Base-by-base conservation (phyloP, 2,329 filamentous ascomycete genomes). In the Colletotrichum cereale region DNA sequence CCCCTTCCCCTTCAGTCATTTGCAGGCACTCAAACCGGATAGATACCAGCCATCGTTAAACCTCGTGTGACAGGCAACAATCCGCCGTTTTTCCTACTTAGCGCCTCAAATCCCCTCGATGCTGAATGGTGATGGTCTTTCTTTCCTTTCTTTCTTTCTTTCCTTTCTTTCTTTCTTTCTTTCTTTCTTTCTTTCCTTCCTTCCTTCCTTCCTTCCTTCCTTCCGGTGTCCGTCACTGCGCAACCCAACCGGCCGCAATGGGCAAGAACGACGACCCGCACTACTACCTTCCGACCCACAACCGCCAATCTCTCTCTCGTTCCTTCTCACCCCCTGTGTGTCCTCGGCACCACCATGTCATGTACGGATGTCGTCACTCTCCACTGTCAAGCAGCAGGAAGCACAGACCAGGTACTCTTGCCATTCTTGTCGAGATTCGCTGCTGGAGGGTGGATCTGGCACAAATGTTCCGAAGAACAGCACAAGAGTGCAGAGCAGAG, bases 301-400 rank as follows among this genome's bases (percentile, higher is more conserved):
- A 14, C 50, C 31, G 29, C 21, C 14, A 14, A n/a, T 7, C 50
- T 36, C 18, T 26, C 36, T 40, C 18, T 34, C 24, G 18, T 16
- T 38, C 48, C 24, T 40, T 26, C 31, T 21, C 24, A 26, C 6
- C 10, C 14, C 24, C 52, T 36, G 16, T 26, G 11, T 31, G 48
- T 44, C 11, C 14, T 31, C 42, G 24, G 38, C 26, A 56, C 48
- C n/a, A n/a, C n/a, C n/a, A n/a, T n/a, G 44, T 58, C 65, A 50
- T 68, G 65, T 55, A n/a, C 58, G 26, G 53, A 71, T 71, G 68
- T 68, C 68, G 65, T 71, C 68, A 71, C 68, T 60, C 57, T 44
- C 68, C 68, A 62, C 58, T 40, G 36, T 47, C 64, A 63, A 68
- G 65, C 36, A 16, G 16, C 16, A 14, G 1, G 31, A 50, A 3